Conservation (phyloP, 768 basidiomycete genomes). For the Stropharia rugosoannulata region DNA sequence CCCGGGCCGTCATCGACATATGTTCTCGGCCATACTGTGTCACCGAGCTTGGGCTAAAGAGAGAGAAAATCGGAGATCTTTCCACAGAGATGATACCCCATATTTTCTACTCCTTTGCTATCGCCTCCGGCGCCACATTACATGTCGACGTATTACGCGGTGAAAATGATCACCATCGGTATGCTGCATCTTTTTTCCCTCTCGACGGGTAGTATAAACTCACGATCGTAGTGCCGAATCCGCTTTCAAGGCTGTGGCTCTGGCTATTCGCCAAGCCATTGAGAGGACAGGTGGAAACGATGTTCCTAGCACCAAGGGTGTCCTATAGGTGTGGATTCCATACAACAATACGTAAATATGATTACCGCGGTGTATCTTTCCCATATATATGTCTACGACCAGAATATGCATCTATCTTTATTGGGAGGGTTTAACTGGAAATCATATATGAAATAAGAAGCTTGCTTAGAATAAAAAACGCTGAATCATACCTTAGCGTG, state of each 20-base stretch:
- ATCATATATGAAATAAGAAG: not conserved
- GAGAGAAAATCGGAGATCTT: conserved; percentile 92
- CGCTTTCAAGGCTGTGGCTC: conserved; percentile 95
- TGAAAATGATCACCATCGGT: conserved; percentile 98
- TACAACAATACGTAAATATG: conserved; percentile 15
- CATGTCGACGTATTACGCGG: conserved; percentile 94
- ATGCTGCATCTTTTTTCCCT: conserved; percentile 18
- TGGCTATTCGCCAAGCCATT: conserved; percentile 95
- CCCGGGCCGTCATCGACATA: conserved; percentile 96
- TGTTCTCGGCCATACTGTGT: conserved; percentile 97
- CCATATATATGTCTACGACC: conserved; percentile 43
- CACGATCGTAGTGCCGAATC: conserved; percentile 77
- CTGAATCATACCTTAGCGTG: conserved; percentile 63
- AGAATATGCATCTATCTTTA: conserved; percentile 79
- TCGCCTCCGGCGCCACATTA: conserved; percentile 89
- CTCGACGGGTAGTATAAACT: not conserved
- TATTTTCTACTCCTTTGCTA: conserved; percentile 97
- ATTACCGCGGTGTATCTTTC: not conserved
- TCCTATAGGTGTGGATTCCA: conserved; percentile 43
- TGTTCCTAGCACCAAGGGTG: conserved; percentile 96
- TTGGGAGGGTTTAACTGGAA: conserved; percentile 77
- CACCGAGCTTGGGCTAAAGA: conserved; percentile 81
- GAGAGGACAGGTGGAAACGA: conserved; percentile 86
- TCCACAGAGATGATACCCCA: conserved; percentile 99
- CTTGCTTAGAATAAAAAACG: not conserved